These are phyloP conservation scores for Debaryomyces castellii DNA, from an alignment of 805 yeast genomes.

Conservation along the genomic window DNA sequence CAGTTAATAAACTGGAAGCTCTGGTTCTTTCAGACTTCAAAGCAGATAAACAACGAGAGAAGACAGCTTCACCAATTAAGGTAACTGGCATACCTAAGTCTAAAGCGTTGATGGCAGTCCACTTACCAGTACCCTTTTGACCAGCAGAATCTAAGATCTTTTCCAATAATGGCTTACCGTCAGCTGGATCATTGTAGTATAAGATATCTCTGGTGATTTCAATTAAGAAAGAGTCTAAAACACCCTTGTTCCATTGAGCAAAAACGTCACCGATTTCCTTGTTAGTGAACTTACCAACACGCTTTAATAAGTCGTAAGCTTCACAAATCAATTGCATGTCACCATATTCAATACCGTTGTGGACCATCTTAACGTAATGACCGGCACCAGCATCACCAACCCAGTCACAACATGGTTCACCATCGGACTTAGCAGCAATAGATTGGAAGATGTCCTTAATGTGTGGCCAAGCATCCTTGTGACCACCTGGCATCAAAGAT, in stretches of 20 bases:
- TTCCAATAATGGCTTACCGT: conserved; percentile 91
- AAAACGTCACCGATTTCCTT: conserved; percentile 93
- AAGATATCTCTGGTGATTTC: conserved; percentile 96
- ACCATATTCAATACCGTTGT: conserved; percentile 99
- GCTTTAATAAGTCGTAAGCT: conserved; percentile 94
- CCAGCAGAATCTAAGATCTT: conserved; percentile 97
- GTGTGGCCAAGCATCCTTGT: conserved; percentile 97
- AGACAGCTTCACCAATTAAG: conserved; percentile 97
- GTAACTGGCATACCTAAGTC: conserved; percentile 99
- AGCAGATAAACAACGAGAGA: conserved; percentile 93
- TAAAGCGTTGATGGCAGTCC: conserved; percentile 98
- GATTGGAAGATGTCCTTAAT: conserved; percentile 95
- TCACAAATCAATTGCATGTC: conserved; percentile 99
- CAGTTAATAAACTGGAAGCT: conserved; percentile 77
- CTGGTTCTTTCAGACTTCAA: conserved; percentile 85
- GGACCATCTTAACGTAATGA: conserved; percentile 99
- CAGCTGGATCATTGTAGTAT: conserved; percentile 78
- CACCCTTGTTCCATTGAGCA: conserved; percentile 94
- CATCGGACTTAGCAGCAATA: conserved; percentile 93
- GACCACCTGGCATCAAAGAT: conserved; percentile 99
- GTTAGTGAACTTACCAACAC: conserved; percentile 87
- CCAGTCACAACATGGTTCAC: conserved; percentile 99
- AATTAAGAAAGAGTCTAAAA: conserved; percentile 91
- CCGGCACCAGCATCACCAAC: conserved; percentile 99
- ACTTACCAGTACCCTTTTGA: conserved; percentile 99